phyloP scores from a whole-genome alignment of 495 filamentous ascomycete species.

The Aspergillus steynii region DNA sequence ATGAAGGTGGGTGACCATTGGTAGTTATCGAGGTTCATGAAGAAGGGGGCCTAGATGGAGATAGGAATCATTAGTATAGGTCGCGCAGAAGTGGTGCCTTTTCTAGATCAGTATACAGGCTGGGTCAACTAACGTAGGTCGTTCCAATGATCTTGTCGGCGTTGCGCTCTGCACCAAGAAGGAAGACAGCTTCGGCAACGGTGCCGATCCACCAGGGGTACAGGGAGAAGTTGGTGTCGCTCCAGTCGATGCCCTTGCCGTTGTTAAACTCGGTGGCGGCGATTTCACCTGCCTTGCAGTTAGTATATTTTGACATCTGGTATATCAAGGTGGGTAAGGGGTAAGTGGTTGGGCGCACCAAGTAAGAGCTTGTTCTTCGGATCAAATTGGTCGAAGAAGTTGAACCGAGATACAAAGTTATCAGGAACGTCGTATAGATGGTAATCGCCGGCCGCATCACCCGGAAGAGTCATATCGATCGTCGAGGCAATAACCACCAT shows the following conservation, averaged over 20 bases:
- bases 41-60: constrained; percentile 39
- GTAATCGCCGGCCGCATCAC: constrained; percentile 44
- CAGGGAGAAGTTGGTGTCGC: constrained; percentile 30
- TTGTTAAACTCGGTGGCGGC: constrained; percentile 49
- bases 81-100: too few species aligned
- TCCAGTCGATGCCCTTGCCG: constrained; percentile 29
- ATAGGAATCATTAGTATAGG: neutral
- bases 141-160: constrained; percentile 49
- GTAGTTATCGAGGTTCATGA: constrained; percentile 50
- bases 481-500: constrained; percentile 50
- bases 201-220: constrained; percentile 54
- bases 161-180: constrained; percentile 67
- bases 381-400: constrained; percentile 50
- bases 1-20: constrained; percentile 50
- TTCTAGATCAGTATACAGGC: neutral
- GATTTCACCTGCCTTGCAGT: constrained; percentile 43
- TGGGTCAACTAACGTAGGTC: constrained; percentile 33
- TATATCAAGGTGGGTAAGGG: neutral
- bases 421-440: constrained; percentile 53
- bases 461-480: constrained; percentile 38
- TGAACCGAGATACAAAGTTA: constrained; percentile 53
- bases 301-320: neutral
- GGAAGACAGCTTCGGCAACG: constrained; percentile 66
- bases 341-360: constrained; percentile 35
- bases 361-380: constrained; percentile 44